Base-by-base conservation (phyloP, 2,329 filamentous ascomycete genomes). In the Monosporascus cannonballus region DNA sequence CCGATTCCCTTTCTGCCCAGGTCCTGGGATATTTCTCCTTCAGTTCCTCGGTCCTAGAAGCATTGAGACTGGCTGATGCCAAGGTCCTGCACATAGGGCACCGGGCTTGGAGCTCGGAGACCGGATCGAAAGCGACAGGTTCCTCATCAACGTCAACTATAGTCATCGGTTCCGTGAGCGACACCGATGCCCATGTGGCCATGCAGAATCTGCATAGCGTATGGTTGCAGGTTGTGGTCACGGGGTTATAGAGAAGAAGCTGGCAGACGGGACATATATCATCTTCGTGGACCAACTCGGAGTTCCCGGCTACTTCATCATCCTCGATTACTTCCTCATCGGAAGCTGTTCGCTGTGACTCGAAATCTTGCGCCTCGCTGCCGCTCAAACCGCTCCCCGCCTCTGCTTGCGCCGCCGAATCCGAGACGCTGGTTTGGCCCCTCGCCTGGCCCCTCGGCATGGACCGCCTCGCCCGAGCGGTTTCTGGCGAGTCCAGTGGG, bases 201-300 rank as follows among this genome's bases (percentile, higher is more conserved):
- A 76, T 74, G 61, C 74, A 77, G 5, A 68, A 67, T 45, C 66
- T 61, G 62, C 74, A 77, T 18, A 76, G 63, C 2, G 70, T 64
- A 50, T 76, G 74, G 46, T 66, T 65, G 59, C 74, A 76, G 44
- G 59, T 54, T 8, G 73, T 76, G 3, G 60, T 64, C 6, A 76
- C 73, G 0, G 74, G 74, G 2, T 64, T 60, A 58, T 66, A 68
- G 11, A 76, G 65, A 17, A 77, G 68, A 1, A 73, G 63, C 18
- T 71, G 72, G 59, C 74, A 76, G 20, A 76, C 71, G 4, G 73
- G 73, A 51, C 74, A 76, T 18, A 72, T 56, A 55, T 76, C 72
- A 46, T 75, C 73, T 42, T 73, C 67, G 36, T 62, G 59, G 3
- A 58, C 34, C 22, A 14, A 17, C 42, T 46, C 42, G 3, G 42